Percentiles rank a stretch among this genome's conserved stretches.
phyloP scores from a whole-genome alignment of 352 stramenopile species.

The Globisporangium megalacanthum region DNA sequence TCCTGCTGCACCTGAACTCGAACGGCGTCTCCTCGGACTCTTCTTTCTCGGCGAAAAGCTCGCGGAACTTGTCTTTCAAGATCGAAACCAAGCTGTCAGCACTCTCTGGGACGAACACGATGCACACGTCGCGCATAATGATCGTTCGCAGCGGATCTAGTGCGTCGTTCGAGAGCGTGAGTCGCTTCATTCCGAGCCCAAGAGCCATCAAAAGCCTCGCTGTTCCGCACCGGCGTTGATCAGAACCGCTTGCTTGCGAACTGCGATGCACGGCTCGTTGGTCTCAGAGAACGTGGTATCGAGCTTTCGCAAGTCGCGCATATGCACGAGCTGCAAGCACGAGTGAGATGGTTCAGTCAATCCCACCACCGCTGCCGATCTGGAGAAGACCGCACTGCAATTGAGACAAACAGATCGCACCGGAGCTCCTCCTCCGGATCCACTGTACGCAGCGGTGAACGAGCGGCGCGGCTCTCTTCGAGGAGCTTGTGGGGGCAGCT shows the following conservation, averaged over 20 bases:
- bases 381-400: background rate
- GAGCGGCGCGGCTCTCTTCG: background rate
- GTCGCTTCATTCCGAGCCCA: too few species aligned
- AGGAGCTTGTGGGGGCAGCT: background rate
- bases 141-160: constrained; percentile 36
- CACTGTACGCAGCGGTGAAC: background rate
- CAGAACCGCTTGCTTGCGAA: constrained; percentile 39
- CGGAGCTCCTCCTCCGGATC: background rate
- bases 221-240: constrained; percentile 21
- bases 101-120: constrained; percentile 43
- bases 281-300: constrained; percentile 57
- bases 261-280: constrained; percentile 34
- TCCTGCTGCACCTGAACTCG: constrained; percentile 30
- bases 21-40: constrained; percentile 15
- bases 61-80: constrained; percentile 33
- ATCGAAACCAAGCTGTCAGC: constrained; percentile 34
- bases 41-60: constrained; percentile 14
- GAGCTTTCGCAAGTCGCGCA: constrained; percentile 61
- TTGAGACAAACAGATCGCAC: background rate
- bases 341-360: too few species aligned
- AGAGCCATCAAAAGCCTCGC: too few species aligned
- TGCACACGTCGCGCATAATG: constrained; percentile 30
- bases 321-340: constrained; percentile 36
- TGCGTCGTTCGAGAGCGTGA: too few species aligned
- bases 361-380: too few species aligned